Conservation (phyloP, 2,329 filamentous ascomycete species). For the Cytospora paraplurivora region DNA sequence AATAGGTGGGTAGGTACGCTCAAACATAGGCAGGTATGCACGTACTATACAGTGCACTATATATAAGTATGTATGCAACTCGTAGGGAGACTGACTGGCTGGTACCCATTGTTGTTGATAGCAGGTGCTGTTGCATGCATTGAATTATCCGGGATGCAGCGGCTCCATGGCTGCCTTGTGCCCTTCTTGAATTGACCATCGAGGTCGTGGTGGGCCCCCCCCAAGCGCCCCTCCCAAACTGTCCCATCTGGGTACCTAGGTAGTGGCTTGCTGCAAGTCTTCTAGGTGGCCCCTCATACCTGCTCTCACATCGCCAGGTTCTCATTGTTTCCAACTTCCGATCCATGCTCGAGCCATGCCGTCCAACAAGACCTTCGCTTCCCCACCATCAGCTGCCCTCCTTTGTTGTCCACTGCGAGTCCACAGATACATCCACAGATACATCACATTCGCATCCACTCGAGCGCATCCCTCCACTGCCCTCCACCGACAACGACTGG, state of each 20-base stretch:
- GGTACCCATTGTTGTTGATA: background rate
- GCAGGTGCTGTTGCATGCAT: conserved; percentile 14
- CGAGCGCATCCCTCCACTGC: conserved; percentile 22
- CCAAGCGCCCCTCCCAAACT: background rate
- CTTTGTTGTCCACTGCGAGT: conserved; percentile 23
- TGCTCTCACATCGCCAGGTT: background rate
- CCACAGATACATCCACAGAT: conserved; percentile 9
- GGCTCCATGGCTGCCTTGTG: conserved; percentile 17
- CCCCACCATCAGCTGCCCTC: conserved; percentile 24
- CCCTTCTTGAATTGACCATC: conserved; percentile 2
- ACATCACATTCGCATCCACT: conserved; percentile 16
- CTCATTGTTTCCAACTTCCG: conserved; percentile 18
- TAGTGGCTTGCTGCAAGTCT: conserved; percentile 12
- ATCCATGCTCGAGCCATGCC: background rate
- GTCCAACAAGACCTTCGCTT: background rate
- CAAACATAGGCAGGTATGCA: background rate
- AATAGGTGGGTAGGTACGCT: too few relatives aligned
- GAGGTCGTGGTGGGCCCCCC: conserved; percentile 1
- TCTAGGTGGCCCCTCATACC: conserved; percentile 1
- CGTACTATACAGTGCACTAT: too few relatives aligned
- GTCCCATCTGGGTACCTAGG: too few relatives aligned
- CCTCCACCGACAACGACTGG: conserved; percentile 21
- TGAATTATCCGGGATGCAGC: conserved; percentile 18
- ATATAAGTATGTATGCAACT: too few relatives aligned
- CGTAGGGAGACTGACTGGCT: background rate